These are phyloP conservation scores for Zymoseptoria tritici DNA, from an alignment of 2,329 filamentous ascomycete genomes.

Conservation along the genomic window DNA sequence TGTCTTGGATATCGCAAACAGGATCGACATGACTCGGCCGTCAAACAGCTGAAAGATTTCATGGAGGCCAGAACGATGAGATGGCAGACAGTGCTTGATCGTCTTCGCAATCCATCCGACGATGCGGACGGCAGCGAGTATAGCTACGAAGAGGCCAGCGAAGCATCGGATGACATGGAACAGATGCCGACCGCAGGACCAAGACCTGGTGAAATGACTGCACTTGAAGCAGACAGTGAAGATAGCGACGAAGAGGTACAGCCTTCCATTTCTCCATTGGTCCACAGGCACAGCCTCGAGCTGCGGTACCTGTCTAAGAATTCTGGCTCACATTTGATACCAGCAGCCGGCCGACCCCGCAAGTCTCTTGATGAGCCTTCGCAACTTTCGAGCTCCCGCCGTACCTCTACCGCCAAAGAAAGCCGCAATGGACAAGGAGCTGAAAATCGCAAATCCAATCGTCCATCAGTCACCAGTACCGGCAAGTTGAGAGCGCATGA, in stretches of 20 bases:
- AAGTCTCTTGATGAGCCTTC: conserved; percentile 21
- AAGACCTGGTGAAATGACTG: neutral
- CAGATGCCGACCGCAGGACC: neutral
- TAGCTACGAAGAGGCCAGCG: conserved; percentile 8
- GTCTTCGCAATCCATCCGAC: conserved; percentile 12
- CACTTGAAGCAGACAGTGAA: conserved; percentile 16
- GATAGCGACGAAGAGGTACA: conserved; percentile 16
- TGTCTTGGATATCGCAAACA: conserved; percentile 75
- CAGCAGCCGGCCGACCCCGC: conserved; percentile 13
- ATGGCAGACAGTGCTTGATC: conserved; percentile 41
- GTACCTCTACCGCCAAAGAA: neutral
- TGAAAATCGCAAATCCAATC: conserved; percentile 13
- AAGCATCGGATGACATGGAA: neutral
- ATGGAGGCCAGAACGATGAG: conserved; percentile 64
- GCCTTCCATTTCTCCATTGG: conserved; percentile 8
- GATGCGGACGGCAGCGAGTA: conserved; percentile 7
- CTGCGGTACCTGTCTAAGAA: neutral
- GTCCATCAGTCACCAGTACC: conserved; percentile 9
- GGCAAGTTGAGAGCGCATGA: conserved; percentile 10
- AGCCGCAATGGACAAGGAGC: conserved; percentile 9
- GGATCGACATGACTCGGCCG: conserved; percentile 60
- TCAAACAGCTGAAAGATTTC: conserved; percentile 63
- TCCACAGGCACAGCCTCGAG: conserved; percentile 11
- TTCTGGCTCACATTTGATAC: conserved; percentile 13
- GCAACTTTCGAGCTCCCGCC: conserved; percentile 33